Base-by-base conservation (phyloP, 73 alveolate genomes). In the Paramecium sonneborni region DNA sequence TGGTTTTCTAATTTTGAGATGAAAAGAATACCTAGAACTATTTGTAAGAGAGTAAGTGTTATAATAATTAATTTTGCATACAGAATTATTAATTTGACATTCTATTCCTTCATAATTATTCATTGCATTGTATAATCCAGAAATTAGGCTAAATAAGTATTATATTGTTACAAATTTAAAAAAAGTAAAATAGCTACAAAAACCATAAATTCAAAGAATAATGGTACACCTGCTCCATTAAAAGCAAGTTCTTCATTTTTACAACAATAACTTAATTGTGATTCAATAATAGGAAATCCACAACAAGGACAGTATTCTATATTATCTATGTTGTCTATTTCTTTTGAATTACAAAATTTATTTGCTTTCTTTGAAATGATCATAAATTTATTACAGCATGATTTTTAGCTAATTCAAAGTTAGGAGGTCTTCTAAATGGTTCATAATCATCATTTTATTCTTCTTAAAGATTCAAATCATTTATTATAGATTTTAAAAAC, bases 141-240 rank as follows among this genome's bases (percentile, higher is more conserved):
- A 32, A 12, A 38, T 35, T 15, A 74, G 14, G n/a, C 87, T 74
- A 74, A 32, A 74, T n/a, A 14, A 30, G 14, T n/a, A n/a, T 32
- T 1, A 35, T 15, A 74, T 35, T 15, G 23, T 15, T 35, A 74
- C 87, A 35, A 21, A 10, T 30, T 21, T 14, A 74, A n/a, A n/a
- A 18, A 21, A 9, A 74, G 46, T 12, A 74, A 14, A 35, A 74
- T 32, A 2, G 46, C 26, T 11, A 24, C 39, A 43, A 74, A 74
- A 18, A 74, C 5, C 35, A 74, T 21, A n/a, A 35, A 74, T 74
- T 74, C 87, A 74, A 74, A 74, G 35, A 35, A 74, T 34, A 74
- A 74, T 74, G 87, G 87, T 11, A 74, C 87, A 11, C 87, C 87
- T 15, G 87, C 67, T 18, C 87, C 87, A 74, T 74, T 74, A 9